Evolutionary conservation across 768 basidiomycete genomes (phyloP), one percentile per base, ranked within the genome.

Genomic region (Pisolithus orientalis): DNA sequence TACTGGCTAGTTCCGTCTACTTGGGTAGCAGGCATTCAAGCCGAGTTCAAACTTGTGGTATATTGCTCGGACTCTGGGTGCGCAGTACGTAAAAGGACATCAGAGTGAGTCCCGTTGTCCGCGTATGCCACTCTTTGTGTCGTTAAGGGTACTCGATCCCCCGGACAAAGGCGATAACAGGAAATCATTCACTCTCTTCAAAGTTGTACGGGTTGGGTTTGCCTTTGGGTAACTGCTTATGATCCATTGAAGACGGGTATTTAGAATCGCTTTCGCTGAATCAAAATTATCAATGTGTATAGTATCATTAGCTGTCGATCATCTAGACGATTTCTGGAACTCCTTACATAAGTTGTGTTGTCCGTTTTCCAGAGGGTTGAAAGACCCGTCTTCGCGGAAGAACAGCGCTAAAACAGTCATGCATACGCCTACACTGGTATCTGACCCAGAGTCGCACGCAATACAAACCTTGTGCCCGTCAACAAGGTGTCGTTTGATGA

Each of bases 161-260:
- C 40, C 4, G 28, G 44, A 37, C 16, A 53, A 47, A 1, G 66
- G 63, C 2, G 81, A 78, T 58, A 93, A 75, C 5, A 90, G 65
- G 57, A 77, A 87, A 57, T 86, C 83, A 62, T 93, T 91, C 43
- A 90, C 79, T 13, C 84, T 71, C 65, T 90, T 90, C 53, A 97
- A 74, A 8, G 87, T 90, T 14, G 82, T 76, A 39, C 93, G 79
- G 9, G 89, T 84, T 0, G 95, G 94, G 63, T 96, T 97, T 4
- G 84, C 87, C 50, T 74, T 72, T 5, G 89, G 87, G 48, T 78
- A 71, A 57, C 81, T 84, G 17, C 85, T 74, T 53, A 94, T 86
- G 45, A 97, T 81, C 90, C 89, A 92, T 63, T 97, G 85, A 34
- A 97, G 73, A 16, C 92, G 77, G 11, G 74, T 84, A 10, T 82